Evolutionary conservation across 306 rosid genomes (phyloP), one percentile per base, ranked within the genome.

Genomic region (Dryas alaskensis): DNA sequence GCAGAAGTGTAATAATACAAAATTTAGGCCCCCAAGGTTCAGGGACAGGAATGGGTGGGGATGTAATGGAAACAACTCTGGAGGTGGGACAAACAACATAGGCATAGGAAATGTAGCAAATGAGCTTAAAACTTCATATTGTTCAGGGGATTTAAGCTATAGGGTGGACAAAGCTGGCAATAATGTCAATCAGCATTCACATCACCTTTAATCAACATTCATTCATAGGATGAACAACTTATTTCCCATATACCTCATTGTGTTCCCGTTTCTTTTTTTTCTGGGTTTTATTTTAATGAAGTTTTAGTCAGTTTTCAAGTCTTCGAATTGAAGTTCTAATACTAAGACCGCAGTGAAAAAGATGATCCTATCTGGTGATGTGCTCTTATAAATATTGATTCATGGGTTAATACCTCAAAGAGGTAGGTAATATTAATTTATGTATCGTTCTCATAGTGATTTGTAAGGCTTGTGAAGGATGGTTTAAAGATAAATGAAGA

Each of bases 1-100:
- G 89, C 97, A 92, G 79, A 95, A 92, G 79, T 83, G 96, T 97
- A 86, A 86, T 80, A 81, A 83, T 80, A 54, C 88, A 59, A 89
- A 90, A 78, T 73, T 55, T 57, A 77, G 83, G 45, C 87, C 82
- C 55, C 88, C 95, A 17, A 85, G 94, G 88, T 78, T 83, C 47
- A 40, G 73, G 58, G 73, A 77, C 72, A 81, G 84, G 83, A 80
- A 75, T 79, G 85, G 76, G 25, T 76, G 82, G 92, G 88, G 82
- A 73, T 70, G 82, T 64, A 77, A 60, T 73, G 89, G 82, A 68
- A 83, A 76, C 86, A 76, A 76, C 78, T 70, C 84, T 49, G 62
- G 76, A 50, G 92, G 80, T 59, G 84, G 65, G 60, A 44, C 75
- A 44, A 73, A 70, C 85, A 47, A 84, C 81, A 43, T 70, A 81